phyloP scores from a whole-genome alignment of 164 flowering plant genomes.

The Tetracentron sinense region DNA sequence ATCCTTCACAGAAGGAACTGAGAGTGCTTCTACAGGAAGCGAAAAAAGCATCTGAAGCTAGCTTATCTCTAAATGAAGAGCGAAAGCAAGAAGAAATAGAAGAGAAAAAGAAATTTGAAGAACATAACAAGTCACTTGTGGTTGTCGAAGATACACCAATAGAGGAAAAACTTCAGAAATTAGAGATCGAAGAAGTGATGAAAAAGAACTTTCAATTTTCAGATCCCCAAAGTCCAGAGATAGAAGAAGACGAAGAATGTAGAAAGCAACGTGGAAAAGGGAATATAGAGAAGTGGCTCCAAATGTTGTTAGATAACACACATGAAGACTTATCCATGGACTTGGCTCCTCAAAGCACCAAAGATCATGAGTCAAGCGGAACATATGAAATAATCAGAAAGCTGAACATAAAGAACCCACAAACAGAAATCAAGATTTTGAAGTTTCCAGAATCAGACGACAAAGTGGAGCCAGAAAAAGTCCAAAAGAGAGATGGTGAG shows the following conservation, averaged over 20 bases:
- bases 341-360: slow-evolving; percentile 12
- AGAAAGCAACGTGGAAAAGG: slow-evolving; percentile 80
- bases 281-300: slow-evolving; percentile 92
- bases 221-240: slow-evolving; percentile 25
- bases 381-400: slow-evolving; percentile 41
- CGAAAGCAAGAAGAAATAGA: slow-evolving; percentile 24
- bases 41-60: slow-evolving; percentile 48
- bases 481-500: slow-evolving; percentile 8
- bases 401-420: slow-evolving; percentile 42
- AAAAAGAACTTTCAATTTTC: slow-evolving; percentile 29
- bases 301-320: slow-evolving; percentile 59
- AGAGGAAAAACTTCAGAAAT: slow-evolving; percentile 35
- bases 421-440: slow-evolving; percentile 25
- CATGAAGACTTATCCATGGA: slow-evolving; percentile 28
- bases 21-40: slow-evolving; percentile 75
- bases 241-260: slow-evolving; percentile 76
- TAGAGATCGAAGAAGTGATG: slow-evolving; percentile 33
- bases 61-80: slow-evolving; percentile 26
- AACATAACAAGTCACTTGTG: slow-evolving; percentile 15
- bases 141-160: slow-evolving; percentile 22
- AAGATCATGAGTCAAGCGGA: slow-evolving; percentile 23
- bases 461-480: slow-evolving; percentile 9
- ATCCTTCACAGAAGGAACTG: slow-evolving; percentile 57
- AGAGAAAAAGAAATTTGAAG: slow-evolving; percentile 16
- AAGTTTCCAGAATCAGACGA: slow-evolving; percentile 21